These are phyloP conservation scores for Phytopythium cucurbitacearum DNA, from an alignment of 352 stramenopile genomes.

Conservation along the genomic window DNA sequence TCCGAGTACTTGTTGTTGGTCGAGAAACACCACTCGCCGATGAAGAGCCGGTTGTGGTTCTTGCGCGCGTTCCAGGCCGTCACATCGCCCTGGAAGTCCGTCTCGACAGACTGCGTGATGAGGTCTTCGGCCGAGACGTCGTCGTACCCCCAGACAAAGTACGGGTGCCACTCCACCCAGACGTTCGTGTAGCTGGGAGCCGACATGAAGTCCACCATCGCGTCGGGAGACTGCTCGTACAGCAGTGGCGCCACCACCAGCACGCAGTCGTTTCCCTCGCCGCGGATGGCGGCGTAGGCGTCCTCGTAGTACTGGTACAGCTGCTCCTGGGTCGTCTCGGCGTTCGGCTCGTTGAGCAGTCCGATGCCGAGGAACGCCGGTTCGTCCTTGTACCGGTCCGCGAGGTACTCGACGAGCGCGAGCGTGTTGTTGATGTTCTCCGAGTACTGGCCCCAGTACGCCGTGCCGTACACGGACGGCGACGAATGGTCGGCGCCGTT, in stretches of 20 bases:
- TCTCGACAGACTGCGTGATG: conserved; percentile 7
- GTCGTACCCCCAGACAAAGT: conserved; percentile 81
- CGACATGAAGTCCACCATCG: conserved; percentile 54
- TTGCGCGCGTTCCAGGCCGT: conserved; percentile 9
- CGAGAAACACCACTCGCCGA: conserved; percentile 61
- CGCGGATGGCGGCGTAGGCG: conserved; percentile 42
- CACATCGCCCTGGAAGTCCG: conserved; percentile 10
- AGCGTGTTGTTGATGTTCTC: conserved; percentile 44
- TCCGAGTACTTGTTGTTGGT: conserved; percentile 58
- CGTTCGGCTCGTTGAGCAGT: conserved; percentile 45
- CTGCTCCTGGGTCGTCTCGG: conserved; percentile 21
- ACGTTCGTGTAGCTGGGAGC: conserved; percentile 56
- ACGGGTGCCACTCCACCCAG: conserved; percentile 80
- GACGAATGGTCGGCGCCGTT: conserved; percentile 57
- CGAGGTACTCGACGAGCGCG: conserved; percentile 27
- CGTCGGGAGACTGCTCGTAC: conserved; percentile 49
- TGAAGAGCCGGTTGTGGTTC: conserved; percentile 42
- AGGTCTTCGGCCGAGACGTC: conserved; percentile 28
- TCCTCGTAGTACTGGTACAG: conserved; percentile 58
- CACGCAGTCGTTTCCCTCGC: conserved; percentile 42
- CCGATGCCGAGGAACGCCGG: conserved; percentile 50
- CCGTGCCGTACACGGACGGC: conserved; percentile 19
- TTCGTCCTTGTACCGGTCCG: conserved; percentile 38
- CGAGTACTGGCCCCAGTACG: conserved; percentile 28
- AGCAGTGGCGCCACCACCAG: conserved; percentile 57